Conservation (phyloP, 495 filamentous ascomycete species). For the Penicillium bialowiezense region DNA sequence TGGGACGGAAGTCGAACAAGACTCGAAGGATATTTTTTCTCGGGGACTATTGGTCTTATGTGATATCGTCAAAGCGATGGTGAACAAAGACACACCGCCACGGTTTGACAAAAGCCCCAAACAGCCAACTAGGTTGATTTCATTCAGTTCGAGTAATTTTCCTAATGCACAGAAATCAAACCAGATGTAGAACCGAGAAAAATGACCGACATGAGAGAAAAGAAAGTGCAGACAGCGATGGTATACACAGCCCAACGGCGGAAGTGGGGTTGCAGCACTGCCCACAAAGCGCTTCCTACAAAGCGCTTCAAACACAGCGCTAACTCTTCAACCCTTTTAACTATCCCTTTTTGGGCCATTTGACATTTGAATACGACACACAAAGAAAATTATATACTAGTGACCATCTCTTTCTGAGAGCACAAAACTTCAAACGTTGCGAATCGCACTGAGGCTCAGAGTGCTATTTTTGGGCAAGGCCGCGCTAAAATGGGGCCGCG, state of each 20-base stretch:
- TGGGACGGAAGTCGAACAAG: not conserved
- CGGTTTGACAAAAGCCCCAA: not conserved
- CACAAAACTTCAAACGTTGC: too few species aligned
- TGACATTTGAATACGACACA: too few species aligned
- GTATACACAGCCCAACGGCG: not conserved
- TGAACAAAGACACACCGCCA: constrained; percentile 2
- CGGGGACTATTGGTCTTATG: constrained; percentile 1
- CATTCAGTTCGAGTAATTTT: not conserved
- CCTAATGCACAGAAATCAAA: not conserved
- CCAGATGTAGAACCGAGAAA: not conserved
- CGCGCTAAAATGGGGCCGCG: too few species aligned
- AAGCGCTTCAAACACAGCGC: not conserved
- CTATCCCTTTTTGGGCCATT: too few species aligned
- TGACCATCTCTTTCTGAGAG: too few species aligned
- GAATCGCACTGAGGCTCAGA: too few species aligned
- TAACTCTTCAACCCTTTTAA: not conserved
- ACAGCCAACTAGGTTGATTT: not conserved
- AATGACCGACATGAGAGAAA: not conserved
- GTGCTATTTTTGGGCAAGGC: too few species aligned
- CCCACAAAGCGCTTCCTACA: not conserved
- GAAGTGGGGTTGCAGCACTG: constrained; percentile 6
- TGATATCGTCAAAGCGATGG: not conserved
- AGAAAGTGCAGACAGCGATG: not conserved
- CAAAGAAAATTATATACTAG: too few species aligned
- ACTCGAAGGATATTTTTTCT: not conserved